These are phyloP conservation scores for Phanerochaete carnosa DNA, from an alignment of 768 basidiomycete genomes.

Conservation along the genomic window DNA sequence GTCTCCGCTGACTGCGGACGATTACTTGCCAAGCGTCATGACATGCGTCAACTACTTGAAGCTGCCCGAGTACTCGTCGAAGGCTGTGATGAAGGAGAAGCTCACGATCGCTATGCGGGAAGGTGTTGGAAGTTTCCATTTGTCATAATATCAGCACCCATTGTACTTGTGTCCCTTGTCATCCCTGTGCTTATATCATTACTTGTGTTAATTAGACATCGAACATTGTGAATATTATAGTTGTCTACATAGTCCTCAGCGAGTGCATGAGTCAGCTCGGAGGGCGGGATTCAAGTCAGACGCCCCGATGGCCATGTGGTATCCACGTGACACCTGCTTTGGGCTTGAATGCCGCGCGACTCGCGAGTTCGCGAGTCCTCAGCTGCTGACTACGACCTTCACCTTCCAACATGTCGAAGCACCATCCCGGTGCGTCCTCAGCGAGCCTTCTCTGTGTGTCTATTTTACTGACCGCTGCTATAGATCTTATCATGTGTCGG, in stretches of 20 bases:
- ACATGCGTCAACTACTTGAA: constrained; percentile 98
- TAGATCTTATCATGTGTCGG: constrained; percentile 98
- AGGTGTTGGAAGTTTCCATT: constrained; percentile 95
- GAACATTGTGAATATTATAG: background rate
- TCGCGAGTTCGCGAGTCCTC: background rate
- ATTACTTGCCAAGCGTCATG: constrained; percentile 97
- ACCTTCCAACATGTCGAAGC: constrained; percentile 30
- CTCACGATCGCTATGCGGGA: constrained; percentile 84
- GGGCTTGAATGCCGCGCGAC: background rate
- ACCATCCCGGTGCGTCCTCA: constrained; percentile 28
- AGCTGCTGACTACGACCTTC: constrained; percentile 10
- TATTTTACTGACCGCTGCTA: background rate
- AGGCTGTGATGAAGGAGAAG: constrained; percentile 80
- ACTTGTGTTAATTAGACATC: constrained; percentile 3
- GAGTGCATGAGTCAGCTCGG: background rate
- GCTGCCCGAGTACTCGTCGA: constrained; percentile 91
- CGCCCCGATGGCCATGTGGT: background rate
- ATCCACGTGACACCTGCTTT: background rate
- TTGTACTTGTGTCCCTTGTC: constrained; percentile 11
- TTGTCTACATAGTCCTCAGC: background rate
- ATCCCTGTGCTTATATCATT: constrained; percentile 7
- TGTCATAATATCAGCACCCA: constrained; percentile 59
- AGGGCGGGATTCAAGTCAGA: background rate
- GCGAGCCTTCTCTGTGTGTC: background rate
- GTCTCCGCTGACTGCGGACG: constrained; percentile 83